A percentile compares a stretch with the other conserved stretches of the same genome.
Conservation (phyloP, 306 rosid genomes). For the Cicer yamashitae region DNA sequence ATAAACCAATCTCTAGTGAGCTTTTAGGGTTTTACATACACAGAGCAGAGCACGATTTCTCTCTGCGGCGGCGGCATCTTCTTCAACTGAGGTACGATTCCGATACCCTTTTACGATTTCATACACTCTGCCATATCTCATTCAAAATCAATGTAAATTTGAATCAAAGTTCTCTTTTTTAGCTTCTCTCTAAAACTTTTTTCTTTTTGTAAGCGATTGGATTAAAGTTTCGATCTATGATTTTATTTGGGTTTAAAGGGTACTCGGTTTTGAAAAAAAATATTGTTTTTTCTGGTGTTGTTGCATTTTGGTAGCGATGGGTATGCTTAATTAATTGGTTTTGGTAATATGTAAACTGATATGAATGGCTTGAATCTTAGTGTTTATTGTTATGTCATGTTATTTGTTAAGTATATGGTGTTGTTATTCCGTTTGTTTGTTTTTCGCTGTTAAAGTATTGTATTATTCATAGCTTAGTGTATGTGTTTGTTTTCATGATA, state of each 20-base stretch:
- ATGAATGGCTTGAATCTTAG: slow-evolving; percentile 2
- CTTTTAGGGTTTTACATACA: slow-evolving; percentile 38
- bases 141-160: not conserved
- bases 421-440: not conserved
- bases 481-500: not conserved
- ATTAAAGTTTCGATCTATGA: slow-evolving; percentile 11
- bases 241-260: not conserved
- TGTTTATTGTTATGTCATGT: too few species aligned
- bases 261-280: not conserved
- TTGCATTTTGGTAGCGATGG: not conserved
- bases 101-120: not conserved
- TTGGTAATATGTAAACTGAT: not conserved
- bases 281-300: not conserved
- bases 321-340: not conserved
- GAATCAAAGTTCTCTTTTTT: slow-evolving; percentile 11
- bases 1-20: too few species aligned
- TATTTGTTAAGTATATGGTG: not conserved
- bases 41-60: too few species aligned
- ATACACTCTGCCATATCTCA: not conserved
- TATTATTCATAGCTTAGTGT: not conserved
- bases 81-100: slow-evolving; percentile 33
- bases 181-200: not conserved
- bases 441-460: not conserved
- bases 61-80: not conserved
- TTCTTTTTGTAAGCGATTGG: not conserved